These are phyloP conservation scores for Magnusiomyces tetraspermus DNA, from an alignment of 1,139 yeast species.

Conservation along the genomic window DNA sequence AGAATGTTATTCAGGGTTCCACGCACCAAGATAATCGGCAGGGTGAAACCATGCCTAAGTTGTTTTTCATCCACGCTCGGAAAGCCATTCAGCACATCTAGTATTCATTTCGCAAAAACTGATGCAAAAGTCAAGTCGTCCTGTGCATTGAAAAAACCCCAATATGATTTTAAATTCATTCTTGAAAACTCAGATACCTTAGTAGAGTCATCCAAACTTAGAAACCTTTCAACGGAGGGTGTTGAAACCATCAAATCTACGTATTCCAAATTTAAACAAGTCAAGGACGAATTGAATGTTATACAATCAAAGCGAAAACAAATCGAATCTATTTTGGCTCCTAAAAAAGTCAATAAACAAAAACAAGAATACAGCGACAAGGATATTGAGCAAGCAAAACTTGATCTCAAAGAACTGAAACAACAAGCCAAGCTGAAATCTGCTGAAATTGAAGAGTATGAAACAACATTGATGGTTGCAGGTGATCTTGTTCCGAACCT, in stretches of 20 bases:
- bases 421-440: constrained; percentile 24
- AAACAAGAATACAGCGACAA: constrained; percentile 1
- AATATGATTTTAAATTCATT: constrained; percentile 39
- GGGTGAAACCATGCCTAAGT: too few relatives aligned
- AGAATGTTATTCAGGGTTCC: too few relatives aligned
- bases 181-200: constrained; percentile 9
- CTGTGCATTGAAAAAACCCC: constrained; percentile 31
- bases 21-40: too few relatives aligned
- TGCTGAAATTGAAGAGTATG: constrained; percentile 32
- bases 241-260: constrained; percentile 10
- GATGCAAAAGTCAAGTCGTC: constrained; percentile 13
- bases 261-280: constrained; percentile 7
- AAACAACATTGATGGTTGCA: constrained; percentile 19
- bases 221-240: constrained; percentile 10
- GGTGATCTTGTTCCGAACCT: constrained; percentile 49
- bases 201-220: constrained; percentile 9
- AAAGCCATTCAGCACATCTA: not conserved
- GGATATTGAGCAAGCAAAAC: constrained; percentile 1
- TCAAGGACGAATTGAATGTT: constrained; percentile 7
- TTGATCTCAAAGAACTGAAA: constrained; percentile 13
- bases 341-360: not conserved
- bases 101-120: not conserved
- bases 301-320: constrained; percentile 10
- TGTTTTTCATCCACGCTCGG: not conserved
- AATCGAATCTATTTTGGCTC: constrained; percentile 1